Evolutionary conservation across 1,284 basidiomycete genomes (phyloP), one percentile per base, ranked within the genome.

Genomic region (Melanopsichium pennsylvanicum): DNA sequence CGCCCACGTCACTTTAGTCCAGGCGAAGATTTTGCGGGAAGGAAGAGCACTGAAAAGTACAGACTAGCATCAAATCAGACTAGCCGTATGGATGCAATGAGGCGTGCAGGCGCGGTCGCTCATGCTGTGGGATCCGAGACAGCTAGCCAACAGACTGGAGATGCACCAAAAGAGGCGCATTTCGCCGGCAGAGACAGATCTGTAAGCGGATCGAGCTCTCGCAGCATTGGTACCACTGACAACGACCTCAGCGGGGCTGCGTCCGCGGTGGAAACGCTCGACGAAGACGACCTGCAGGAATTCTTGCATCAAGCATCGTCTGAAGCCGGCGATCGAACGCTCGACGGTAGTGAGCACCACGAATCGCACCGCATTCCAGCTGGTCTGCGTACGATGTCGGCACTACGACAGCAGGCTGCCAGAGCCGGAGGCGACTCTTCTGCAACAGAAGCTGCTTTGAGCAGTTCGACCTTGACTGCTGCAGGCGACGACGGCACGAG

Each of bases 211-310:
- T 51, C 52, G 3, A 62, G 59, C 43, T 46, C 43, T 11, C 59
- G 44, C 19, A 62, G 52, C 44, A 35, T 44, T n/a, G 39, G 27
- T 15, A 59, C 56, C 16, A 59, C 56, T 10, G 59, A 56, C n/a
- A 55, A 49, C 15, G 59, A 62, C 33, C 35, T 47, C 27, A 50
- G 59, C 29, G 32, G 46, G 10, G 36, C 54, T 18, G 36, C 42
- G 27, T 58, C 55, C 1, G 34, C 50, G 0, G 16, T 52, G 25
- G 54, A 56, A 23, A 39, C 47, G 10, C 40, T 39, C 12, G 52
- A 52, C 19, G 60, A 54, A 21, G 67, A 68, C 23, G 69, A 71
- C 19, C 25, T 57, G 21, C 69, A 71, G 21, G 69, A 71, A 32
- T 71, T 68, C 21, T 46, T 71, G 13, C 55, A 57, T n/a, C 54